A percentile compares a stretch with the other conserved stretches of the same genome.
Conservation (phyloP, 2,329 filamentous ascomycete species). For the Fusarium burgessii region DNA sequence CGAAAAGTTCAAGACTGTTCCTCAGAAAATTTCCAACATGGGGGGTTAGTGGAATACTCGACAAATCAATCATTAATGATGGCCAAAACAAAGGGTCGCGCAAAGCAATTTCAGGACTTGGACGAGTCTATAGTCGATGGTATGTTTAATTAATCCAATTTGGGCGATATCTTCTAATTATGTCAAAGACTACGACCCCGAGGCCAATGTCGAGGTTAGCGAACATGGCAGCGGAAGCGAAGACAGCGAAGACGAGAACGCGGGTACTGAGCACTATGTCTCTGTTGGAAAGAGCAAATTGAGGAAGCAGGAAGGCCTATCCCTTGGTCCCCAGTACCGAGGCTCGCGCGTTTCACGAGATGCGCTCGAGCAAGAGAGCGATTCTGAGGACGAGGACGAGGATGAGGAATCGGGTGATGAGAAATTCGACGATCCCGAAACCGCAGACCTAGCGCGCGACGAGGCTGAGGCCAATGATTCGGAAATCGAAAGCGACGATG, state of each 20-base stretch:
- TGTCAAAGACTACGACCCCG: conserved; percentile 77
- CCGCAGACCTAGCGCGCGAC: conserved; percentile 65
- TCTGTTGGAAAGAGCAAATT: conserved; percentile 86
- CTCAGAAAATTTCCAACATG: conserved; percentile 53
- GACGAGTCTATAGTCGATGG: conserved; percentile 73
- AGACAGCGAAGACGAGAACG: conserved; percentile 63
- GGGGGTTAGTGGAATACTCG: conserved; percentile 39
- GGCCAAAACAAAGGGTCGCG: conserved; percentile 64
- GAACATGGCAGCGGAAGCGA: conserved; percentile 65
- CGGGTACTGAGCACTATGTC: conserved; percentile 88
- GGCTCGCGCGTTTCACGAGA: conserved; percentile 80
- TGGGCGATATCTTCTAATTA: conserved; percentile 16
- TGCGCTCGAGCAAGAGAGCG: conserved; percentile 69
- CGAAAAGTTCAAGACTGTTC: conserved; percentile 60
- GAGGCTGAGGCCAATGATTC: conserved; percentile 64
- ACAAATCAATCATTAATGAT: conserved; percentile 55
- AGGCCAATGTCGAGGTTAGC: conserved; percentile 71
- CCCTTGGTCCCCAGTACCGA: conserved; percentile 83
- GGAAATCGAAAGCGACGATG: conserved; percentile 74
- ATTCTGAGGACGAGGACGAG: conserved; percentile 60
- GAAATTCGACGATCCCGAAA: conserved; percentile 68
- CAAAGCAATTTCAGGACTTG: conserved; percentile 71
- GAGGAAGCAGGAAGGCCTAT: conserved; percentile 75
- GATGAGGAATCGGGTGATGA: conserved; percentile 61
- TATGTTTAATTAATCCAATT: conserved; percentile 49